These are phyloP conservation scores for Chlorociboria aeruginascens DNA, from an alignment of 495 filamentous ascomycete species.

Conservation along the genomic window DNA sequence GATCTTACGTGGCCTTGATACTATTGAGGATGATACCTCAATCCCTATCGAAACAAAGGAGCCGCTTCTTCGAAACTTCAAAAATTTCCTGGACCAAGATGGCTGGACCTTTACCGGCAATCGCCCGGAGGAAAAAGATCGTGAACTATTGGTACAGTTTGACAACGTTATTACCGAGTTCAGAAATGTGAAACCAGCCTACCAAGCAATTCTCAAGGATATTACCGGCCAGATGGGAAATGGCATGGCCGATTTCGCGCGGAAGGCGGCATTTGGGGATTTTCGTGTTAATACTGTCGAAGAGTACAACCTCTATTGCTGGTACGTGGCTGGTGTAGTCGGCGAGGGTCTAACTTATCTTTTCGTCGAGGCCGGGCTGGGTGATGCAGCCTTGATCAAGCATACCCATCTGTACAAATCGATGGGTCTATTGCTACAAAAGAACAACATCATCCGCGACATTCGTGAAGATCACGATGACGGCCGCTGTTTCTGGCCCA, in stretches of 20 bases:
- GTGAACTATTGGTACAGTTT: conserved; percentile 85
- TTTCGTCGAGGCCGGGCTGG: conserved; percentile 79
- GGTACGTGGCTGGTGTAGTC: conserved; percentile 91
- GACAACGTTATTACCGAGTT: conserved; percentile 76
- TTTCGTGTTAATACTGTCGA: conserved; percentile 70
- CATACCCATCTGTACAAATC: conserved; percentile 78
- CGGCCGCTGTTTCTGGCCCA: conserved; percentile 81
- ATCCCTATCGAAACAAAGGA: conserved; percentile 71
- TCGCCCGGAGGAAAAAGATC: conserved; percentile 87
- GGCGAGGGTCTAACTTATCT: conserved; percentile 85
- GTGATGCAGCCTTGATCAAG: conserved; percentile 71
- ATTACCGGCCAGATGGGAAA: conserved; percentile 94
- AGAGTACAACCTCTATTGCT: conserved; percentile 93
- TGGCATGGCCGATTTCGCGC: conserved; percentile 91
- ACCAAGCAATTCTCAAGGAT: conserved; percentile 81
- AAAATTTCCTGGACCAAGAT: conserved; percentile 61
- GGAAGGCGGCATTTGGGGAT: conserved; percentile 64
- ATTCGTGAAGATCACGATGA: conserved; percentile 83
- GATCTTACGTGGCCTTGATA: conserved; percentile 80
- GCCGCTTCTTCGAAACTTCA: conserved; percentile 72
- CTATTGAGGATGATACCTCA: conserved; percentile 97
- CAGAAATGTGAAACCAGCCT: conserved; percentile 75
- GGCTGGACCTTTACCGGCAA: conserved; percentile 85
- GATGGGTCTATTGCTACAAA: conserved; percentile 95
- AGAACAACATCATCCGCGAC: conserved; percentile 97